Evolutionary conservation across 2,329 filamentous ascomycete genomes (phyloP), one percentile per base, ranked within the genome.

Genomic region (Hymenoscyphus infarciens): DNA sequence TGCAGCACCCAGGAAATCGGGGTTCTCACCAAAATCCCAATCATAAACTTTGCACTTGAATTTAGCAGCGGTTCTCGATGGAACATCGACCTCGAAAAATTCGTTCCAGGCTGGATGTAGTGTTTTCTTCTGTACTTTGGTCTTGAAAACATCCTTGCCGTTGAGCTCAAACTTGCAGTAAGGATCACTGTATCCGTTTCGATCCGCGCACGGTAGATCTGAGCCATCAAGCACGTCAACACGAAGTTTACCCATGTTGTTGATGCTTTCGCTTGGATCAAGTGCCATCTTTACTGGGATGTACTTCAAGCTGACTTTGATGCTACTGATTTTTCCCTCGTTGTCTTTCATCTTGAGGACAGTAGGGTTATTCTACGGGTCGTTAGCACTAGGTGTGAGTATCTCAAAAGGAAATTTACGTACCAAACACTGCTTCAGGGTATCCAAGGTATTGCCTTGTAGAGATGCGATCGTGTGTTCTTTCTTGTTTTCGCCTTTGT

Each of bases 21-120:
- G 92, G 77, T 93, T 94, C 75, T 96, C 92, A 56, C 91, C 94
- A 80, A 98, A 96, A 75, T 99, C 95, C 85, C 94, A 99, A 74
- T 99, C 95, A 74, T 88, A 96, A 2, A 98, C 87, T 61, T 91
- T 90, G 71, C 92, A 87, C 35, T 82, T 83, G 77, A 99, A 95
- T 29, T 95, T 85, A 42, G 93, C 90, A 0, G 83, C 92, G 16
- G 92, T 97, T 63, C 95, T 85, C 15, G 92, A 96, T 19, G 91
- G 87, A 59, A 99, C 80, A 0, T 87, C 81, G 0, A 91, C 82
- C 75, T 97, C 93, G 72, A 99, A 99, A 75, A 87, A 93, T 74
- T 99, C 95, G 73, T 98, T 98, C 96, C 96, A 99, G 0, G 87
- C 84, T 0, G 95, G 95, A 69, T 95, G 88, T 3, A 99, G 83